phyloP scores from a whole-genome alignment of 352 stramenopile genomes.

The Phytophthora pini region DNA sequence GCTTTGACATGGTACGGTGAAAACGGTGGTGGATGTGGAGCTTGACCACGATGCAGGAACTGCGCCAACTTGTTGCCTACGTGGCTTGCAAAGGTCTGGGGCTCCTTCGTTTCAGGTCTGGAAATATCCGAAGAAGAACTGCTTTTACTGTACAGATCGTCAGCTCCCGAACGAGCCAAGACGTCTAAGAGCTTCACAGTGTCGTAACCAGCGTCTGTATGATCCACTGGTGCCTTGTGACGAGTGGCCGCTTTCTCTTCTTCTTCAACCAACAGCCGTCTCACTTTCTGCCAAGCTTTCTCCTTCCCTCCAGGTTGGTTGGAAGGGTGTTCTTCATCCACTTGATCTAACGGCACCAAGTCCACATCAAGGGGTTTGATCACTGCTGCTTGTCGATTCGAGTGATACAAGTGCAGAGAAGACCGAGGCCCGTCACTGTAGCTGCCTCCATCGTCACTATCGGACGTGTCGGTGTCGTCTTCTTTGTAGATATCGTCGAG shows the following conservation, averaged over 20 bases:
- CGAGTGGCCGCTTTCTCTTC: slow-evolving; percentile 32
- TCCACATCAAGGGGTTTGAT: slow-evolving; percentile 4
- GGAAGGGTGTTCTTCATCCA: slow-evolving; percentile 5
- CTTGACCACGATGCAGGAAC: slow-evolving; percentile 2
- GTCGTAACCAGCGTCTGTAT: slow-evolving; percentile 17
- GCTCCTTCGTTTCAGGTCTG: not conserved
- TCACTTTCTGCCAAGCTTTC: slow-evolving; percentile 40
- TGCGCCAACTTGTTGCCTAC: slow-evolving; percentile 9
- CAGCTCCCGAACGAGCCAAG: slow-evolving; percentile 18
- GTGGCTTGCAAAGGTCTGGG: slow-evolving; percentile 6
- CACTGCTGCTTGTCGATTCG: not conserved
- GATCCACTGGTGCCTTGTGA: not conserved
- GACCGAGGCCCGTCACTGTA: slow-evolving; percentile 8
- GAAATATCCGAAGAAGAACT: slow-evolving; percentile 4
- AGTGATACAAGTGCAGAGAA: not conserved
- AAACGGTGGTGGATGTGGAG: not conserved
- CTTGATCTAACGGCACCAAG: not conserved
- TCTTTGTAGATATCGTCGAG: slow-evolving; percentile 67
- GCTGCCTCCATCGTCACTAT: slow-evolving; percentile 1
- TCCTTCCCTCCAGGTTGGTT: slow-evolving; percentile 23
- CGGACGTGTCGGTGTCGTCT: slow-evolving; percentile 28
- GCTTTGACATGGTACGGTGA: not conserved
- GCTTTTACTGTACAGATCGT: slow-evolving; percentile 9
- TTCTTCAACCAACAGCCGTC: slow-evolving; percentile 33
- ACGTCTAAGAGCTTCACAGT: slow-evolving; percentile 44